Percentiles rank a stretch among this genome's conserved stretches.
phyloP scores from a whole-genome alignment of 1,284 basidiomycete genomes.

The Heterobasidion occidentale region DNA sequence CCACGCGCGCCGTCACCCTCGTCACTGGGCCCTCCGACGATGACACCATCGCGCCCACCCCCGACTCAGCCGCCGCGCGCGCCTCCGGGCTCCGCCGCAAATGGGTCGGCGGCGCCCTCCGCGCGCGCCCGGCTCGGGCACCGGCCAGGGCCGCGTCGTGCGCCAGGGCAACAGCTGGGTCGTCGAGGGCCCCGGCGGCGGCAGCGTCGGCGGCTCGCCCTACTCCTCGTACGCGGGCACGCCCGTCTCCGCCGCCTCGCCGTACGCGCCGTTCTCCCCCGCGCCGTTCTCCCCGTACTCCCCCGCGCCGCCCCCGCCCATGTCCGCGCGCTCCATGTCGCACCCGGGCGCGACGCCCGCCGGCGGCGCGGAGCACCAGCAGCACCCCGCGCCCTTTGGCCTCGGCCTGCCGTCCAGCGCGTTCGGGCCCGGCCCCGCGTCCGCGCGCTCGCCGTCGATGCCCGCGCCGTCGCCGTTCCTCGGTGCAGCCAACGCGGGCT shows the following conservation, averaged over 20 bases:
- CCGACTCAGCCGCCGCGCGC: conserved; percentile 32
- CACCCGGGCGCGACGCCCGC: background rate
- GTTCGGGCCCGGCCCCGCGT: conserved; percentile 16
- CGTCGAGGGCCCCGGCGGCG: conserved; percentile 25
- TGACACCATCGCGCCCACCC: conserved; percentile 51
- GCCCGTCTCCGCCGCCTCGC: conserved; percentile 23
- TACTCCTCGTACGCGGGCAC: conserved; percentile 31
- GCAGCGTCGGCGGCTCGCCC: conserved; percentile 17
- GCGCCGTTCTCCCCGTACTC: conserved; percentile 4
- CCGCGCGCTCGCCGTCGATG: conserved; percentile 12
- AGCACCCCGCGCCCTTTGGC: conserved; percentile 16
- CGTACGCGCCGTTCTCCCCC: conserved; percentile 23
- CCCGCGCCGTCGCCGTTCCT: background rate
- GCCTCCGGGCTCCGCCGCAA: conserved; percentile 34
- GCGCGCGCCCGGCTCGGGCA: conserved; percentile 24
- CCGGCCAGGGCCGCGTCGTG: conserved; percentile 17
- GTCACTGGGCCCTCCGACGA: conserved; percentile 55
- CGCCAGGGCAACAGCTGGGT: conserved; percentile 37
- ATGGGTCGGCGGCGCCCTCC: conserved; percentile 38
- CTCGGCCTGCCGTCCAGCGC: conserved; percentile 21
- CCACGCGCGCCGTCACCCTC: conserved; percentile 55
- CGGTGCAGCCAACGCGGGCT: conserved; percentile 5
- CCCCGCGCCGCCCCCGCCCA: conserved; percentile 2
- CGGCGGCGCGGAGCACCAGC: conserved; percentile 12
- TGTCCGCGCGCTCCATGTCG: conserved; percentile 14